A percentile compares a stretch with the other conserved stretches of the same genome.
phyloP scores from a whole-genome alignment of 2,329 filamentous ascomycete species.

The Ilyonectria mors-panacis region DNA sequence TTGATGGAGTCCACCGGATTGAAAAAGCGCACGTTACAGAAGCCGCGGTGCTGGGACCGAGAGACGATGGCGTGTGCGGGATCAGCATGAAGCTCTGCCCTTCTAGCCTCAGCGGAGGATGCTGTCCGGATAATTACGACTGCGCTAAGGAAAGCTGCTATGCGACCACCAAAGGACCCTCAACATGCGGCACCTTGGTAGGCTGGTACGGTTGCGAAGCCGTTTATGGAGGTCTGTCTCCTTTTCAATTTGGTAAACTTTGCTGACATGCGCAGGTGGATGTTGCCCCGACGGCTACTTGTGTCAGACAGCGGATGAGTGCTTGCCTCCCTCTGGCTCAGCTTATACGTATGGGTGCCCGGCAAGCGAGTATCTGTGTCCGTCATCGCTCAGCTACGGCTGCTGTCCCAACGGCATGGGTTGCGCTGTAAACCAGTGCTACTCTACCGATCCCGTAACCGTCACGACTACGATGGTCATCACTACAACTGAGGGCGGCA shows the following conservation, averaged over 20 bases:
- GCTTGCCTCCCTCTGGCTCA: constrained; percentile 61
- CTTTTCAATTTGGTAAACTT: neutral
- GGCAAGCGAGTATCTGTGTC: constrained; percentile 63
- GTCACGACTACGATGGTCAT: constrained; percentile 59
- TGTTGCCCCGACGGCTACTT: constrained; percentile 63
- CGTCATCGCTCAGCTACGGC: constrained; percentile 65
- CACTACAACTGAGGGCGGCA: constrained; percentile 62
- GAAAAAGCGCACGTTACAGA: constrained; percentile 49
- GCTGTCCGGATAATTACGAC: constrained; percentile 64
- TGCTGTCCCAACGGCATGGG: constrained; percentile 67
- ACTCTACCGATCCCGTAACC: constrained; percentile 62
- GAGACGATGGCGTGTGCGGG: constrained; percentile 46
- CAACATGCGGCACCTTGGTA: constrained; percentile 54
- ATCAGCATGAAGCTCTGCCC: constrained; percentile 54
- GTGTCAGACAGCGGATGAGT: constrained; percentile 58
- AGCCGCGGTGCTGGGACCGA: constrained; percentile 33
- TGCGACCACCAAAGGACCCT: constrained; percentile 61
- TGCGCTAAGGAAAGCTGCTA: constrained; percentile 65
- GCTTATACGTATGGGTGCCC: constrained; percentile 60
- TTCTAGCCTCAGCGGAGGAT: constrained; percentile 59
- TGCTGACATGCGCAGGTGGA: constrained; percentile 53
- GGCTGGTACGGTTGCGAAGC: constrained; percentile 60
- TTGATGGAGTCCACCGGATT: constrained; percentile 51
- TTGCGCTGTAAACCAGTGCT: constrained; percentile 65
- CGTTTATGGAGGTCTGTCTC: constrained; percentile 52